These are phyloP conservation scores for Chrysophaeum taylorii DNA, from an alignment of 352 stramenopile genomes.

Conservation along the genomic window DNA sequence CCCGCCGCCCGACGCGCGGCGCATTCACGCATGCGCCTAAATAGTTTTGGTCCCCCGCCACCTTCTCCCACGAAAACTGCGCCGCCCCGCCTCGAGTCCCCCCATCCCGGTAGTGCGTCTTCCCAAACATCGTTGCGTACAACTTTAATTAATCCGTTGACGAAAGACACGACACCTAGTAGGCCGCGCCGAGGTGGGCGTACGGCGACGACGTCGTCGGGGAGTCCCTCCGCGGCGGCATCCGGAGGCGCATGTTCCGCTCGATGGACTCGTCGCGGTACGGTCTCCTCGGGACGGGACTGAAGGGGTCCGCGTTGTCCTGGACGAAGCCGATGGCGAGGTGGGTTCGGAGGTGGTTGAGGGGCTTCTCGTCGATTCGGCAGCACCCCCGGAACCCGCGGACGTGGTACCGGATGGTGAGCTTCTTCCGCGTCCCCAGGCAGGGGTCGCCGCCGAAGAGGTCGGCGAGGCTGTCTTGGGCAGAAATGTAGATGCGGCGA, in stretches of 20 bases:
- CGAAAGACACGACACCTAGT: too few species aligned
- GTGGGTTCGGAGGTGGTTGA: not conserved
- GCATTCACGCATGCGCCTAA: slow-evolving; percentile 7
- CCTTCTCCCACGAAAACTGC: slow-evolving; percentile 4
- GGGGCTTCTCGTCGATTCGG: not conserved
- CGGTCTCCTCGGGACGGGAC: too few species aligned
- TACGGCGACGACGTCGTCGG: not conserved
- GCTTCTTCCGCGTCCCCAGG: not conserved
- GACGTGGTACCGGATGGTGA: not conserved
- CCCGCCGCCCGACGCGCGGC: not conserved
- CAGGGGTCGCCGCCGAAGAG: slow-evolving; percentile 6
- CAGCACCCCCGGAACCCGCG: not conserved
- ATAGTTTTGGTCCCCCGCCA: not conserved
- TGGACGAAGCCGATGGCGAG: not conserved
- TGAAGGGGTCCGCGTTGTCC: not conserved
- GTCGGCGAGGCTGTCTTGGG: not conserved
- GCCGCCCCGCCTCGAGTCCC: too few species aligned
- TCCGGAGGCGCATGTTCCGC: not conserved
- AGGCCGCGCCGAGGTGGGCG: not conserved
- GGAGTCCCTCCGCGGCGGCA: too few species aligned
- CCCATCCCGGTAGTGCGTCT: too few species aligned
- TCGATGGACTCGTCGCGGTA: not conserved
- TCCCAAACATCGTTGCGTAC: too few species aligned
- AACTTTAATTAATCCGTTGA: too few species aligned
- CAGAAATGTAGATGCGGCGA: not conserved